Conservation (phyloP, 768 basidiomycete species). For the Phlegmacium glaucopus region DNA sequence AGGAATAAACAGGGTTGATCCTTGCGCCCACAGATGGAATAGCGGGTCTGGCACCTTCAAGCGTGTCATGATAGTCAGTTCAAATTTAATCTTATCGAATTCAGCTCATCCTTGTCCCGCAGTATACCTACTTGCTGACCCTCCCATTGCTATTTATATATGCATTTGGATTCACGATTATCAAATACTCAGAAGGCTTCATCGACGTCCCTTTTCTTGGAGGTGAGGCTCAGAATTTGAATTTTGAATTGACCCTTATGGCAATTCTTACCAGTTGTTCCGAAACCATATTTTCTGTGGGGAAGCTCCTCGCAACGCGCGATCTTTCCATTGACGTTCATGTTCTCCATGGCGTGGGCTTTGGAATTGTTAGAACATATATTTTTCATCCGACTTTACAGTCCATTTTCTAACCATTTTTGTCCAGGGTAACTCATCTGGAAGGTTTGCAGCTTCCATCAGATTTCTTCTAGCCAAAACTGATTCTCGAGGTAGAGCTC, state of each 20-base stretch:
- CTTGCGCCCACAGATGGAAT: constrained; percentile 53
- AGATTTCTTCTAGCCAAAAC: not conserved
- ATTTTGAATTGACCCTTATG: not conserved
- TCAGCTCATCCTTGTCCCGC: not conserved
- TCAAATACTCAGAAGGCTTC: constrained; percentile 75
- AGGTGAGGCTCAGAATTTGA: constrained; percentile 33
- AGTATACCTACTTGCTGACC: constrained; percentile 72
- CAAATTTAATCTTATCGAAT: not conserved
- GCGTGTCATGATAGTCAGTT: constrained; percentile 78
- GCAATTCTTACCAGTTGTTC: constrained; percentile 42
- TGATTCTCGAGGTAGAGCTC: constrained; percentile 46
- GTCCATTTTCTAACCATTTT: not conserved
- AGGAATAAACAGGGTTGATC: not conserved
- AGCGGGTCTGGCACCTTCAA: constrained; percentile 77
- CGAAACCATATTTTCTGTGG: constrained; percentile 66
- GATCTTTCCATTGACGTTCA: constrained; percentile 63
- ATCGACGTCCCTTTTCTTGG: constrained; percentile 40
- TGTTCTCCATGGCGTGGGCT: constrained; percentile 66
- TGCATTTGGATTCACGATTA: constrained; percentile 58
- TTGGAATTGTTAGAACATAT: constrained; percentile 62
- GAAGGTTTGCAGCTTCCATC: constrained; percentile 49
- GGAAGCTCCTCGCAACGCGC: constrained; percentile 36
- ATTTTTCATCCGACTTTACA: not conserved
- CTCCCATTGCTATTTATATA: constrained; percentile 60
- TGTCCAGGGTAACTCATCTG: constrained; percentile 66